phyloP scores from a whole-genome alignment of 768 basidiomycete species.

The Tylopilus felleus region DNA sequence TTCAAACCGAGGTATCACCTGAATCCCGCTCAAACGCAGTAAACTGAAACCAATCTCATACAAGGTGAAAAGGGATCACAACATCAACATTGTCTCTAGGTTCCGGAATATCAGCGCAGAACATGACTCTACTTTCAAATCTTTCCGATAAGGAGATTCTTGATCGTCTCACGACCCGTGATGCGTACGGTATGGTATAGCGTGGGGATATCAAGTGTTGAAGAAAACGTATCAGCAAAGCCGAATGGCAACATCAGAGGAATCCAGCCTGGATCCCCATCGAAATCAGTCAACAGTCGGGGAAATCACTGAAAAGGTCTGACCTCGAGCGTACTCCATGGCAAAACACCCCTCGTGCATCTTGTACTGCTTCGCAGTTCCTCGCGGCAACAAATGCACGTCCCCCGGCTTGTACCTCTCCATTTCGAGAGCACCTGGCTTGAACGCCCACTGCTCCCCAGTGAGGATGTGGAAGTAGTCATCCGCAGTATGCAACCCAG shows the following conservation, averaged over 20 bases:
- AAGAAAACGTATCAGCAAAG: slow-evolving; percentile 77
- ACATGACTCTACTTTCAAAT: slow-evolving; percentile 44
- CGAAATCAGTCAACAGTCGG: not conserved
- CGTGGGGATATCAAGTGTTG: slow-evolving; percentile 85
- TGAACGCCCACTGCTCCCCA: slow-evolving; percentile 94
- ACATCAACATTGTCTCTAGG: not conserved
- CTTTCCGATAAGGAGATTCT: slow-evolving; percentile 82
- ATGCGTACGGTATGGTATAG: slow-evolving; percentile 74
- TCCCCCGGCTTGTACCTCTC: slow-evolving; percentile 83
- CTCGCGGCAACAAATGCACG: slow-evolving; percentile 80
- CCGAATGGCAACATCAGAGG: slow-evolving; percentile 96
- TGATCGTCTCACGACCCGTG: slow-evolving; percentile 79
- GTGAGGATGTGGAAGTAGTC: slow-evolving; percentile 96
- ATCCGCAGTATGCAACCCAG: slow-evolving; percentile 91
- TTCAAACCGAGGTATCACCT: not conserved
- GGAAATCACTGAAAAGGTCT: slow-evolving; percentile 14
- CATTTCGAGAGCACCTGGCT: slow-evolving; percentile 75
- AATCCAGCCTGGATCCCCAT: slow-evolving; percentile 78
- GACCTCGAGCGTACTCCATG: slow-evolving; percentile 91
- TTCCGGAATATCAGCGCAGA: not conserved
- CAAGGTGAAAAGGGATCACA: not conserved
- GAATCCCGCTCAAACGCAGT: not conserved
- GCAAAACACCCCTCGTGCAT: slow-evolving; percentile 97
- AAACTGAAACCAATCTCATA: not conserved
- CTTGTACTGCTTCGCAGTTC: slow-evolving; percentile 93